Evolutionary conservation across 1,284 basidiomycete genomes (phyloP), one percentile per base, ranked within the genome.

Genomic region (Ceratobasidium sp.): DNA sequence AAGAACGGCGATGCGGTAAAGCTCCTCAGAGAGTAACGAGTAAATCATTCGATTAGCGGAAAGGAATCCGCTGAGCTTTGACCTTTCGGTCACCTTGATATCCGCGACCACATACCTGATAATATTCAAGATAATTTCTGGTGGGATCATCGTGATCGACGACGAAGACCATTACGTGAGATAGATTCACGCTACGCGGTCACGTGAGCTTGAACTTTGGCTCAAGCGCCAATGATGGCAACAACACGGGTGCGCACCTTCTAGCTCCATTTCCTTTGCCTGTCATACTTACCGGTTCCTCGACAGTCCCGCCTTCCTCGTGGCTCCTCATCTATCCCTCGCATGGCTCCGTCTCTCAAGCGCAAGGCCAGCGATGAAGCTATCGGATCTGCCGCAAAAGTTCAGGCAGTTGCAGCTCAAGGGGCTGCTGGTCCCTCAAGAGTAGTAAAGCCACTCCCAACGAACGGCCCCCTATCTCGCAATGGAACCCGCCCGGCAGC

Each of bases 291-390:
- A 27, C 21, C 2, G 23, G 16, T 33, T 50, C 23, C n/a, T 21
- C 47, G 1, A 27, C 25, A 70, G 69, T 70, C 69, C 19, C 54
- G 62, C 7, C 39, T 70, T 30, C 69, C 69, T n/a, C 47, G 44
- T 25, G 54, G 27, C 23, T 66, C 56, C n/a, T 49, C 64, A 14
- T 56, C 64, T 27, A 56, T 56, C 5, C 49, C 56, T 25, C 67
- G 21, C 13, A 59, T 39, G 39, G 30, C 62, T 2, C 47, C 57
- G 39, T 46, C 41, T 21, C 70, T 57, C 49, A 71, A 71, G 30
- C 64, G 70, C 46, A 71, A 71, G 58, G 70, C 70, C 16, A 69
- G 52, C 27, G 47, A 30, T 36, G 68, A 69, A 41, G 52, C 53
- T 19, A 33, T 56, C 23, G 68, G 44, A 14, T 50, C 50, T 19